phyloP scores from a whole-genome alignment of 768 basidiomycete species.

The Austroboletus festivus region DNA sequence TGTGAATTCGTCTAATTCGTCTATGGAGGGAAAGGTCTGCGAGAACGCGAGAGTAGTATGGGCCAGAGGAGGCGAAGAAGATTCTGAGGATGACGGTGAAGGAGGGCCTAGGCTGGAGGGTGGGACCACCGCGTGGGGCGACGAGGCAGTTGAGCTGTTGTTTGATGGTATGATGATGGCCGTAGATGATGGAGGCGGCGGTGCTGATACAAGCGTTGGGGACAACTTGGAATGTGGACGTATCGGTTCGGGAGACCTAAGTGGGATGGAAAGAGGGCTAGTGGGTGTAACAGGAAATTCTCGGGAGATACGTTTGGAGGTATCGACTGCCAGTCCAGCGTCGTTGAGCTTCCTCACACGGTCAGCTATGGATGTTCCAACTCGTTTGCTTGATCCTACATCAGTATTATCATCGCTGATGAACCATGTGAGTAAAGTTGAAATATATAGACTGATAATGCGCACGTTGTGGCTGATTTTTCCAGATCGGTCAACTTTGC shows the following conservation, averaged over 20 bases:
- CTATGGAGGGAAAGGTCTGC: constrained; percentile 71
- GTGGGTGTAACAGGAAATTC: constrained; percentile 44
- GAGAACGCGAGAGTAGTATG: constrained; percentile 50
- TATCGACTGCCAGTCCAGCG: constrained; percentile 61
- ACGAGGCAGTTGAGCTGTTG: constrained; percentile 36
- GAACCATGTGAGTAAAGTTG: constrained; percentile 8
- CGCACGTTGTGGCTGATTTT: constrained; percentile 33
- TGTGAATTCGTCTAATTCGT: constrained; percentile 62
- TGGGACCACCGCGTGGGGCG: constrained; percentile 66
- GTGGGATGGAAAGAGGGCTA: constrained; percentile 18
- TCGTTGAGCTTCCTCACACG: constrained; percentile 72
- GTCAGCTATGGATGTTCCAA: constrained; percentile 76
- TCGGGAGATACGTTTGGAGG: constrained; percentile 57
- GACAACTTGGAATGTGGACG: constrained; percentile 42
- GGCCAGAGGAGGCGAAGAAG: constrained; percentile 53
- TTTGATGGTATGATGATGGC: constrained; percentile 19
- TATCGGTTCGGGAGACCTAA: constrained; percentile 30
- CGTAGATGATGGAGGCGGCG: constrained; percentile 17
- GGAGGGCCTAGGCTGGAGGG: constrained; percentile 72
- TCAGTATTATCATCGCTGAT: constrained; percentile 14
- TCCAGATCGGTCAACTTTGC: constrained; percentile 46
- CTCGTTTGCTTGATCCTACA: constrained; percentile 39
- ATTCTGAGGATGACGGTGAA: constrained; percentile 67
- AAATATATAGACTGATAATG: constrained; percentile 7
- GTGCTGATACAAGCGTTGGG: constrained; percentile 31